These are phyloP conservation scores for Viridothelium virens DNA, from an alignment of 495 filamentous ascomycete species.

Conservation along the genomic window DNA sequence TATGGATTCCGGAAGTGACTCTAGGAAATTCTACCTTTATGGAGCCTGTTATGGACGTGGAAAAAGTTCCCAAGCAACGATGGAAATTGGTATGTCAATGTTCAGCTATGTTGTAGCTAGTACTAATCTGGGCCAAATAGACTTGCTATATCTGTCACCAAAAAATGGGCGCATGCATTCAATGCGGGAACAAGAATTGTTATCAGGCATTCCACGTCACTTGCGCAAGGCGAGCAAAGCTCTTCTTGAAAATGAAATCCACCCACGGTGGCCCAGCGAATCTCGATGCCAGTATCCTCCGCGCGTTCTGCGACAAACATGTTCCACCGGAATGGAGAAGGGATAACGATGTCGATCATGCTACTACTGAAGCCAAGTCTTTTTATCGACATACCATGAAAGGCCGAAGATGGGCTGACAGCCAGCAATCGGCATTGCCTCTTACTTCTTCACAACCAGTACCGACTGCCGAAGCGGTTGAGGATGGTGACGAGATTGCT, in stretches of 20 bases:
- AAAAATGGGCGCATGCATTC: constrained; percentile 95
- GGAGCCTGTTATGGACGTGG: constrained; percentile 96
- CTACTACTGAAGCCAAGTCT: constrained; percentile 59
- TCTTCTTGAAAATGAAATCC: constrained; percentile 96
- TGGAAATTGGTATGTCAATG: constrained; percentile 61
- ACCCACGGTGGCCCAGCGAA: constrained; percentile 69
- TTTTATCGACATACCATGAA: constrained; percentile 86
- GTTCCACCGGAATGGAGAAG: constrained; percentile 81
- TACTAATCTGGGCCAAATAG: constrained; percentile 23
- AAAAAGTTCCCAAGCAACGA: constrained; percentile 86
- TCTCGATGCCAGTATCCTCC: constrained; percentile 79
- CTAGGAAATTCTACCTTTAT: constrained; percentile 95
- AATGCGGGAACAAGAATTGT: constrained; percentile 95
- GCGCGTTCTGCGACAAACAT: constrained; percentile 95
- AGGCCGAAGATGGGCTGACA: constrained; percentile 81
- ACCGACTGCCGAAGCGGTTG: constrained; percentile 49
- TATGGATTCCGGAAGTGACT: constrained; percentile 96
- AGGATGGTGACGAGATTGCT: constrained; percentile 46
- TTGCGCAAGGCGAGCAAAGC: constrained; percentile 77
- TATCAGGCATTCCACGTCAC: constrained; percentile 98
- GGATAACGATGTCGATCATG: constrained; percentile 69
- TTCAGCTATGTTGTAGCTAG: neutral
- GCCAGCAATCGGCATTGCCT: constrained; percentile 75
- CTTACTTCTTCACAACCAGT: constrained; percentile 53
- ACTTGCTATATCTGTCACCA: constrained; percentile 96